Conservation (phyloP, 2,329 filamentous ascomycete genomes). For the Botrytis sinoallii region DNA sequence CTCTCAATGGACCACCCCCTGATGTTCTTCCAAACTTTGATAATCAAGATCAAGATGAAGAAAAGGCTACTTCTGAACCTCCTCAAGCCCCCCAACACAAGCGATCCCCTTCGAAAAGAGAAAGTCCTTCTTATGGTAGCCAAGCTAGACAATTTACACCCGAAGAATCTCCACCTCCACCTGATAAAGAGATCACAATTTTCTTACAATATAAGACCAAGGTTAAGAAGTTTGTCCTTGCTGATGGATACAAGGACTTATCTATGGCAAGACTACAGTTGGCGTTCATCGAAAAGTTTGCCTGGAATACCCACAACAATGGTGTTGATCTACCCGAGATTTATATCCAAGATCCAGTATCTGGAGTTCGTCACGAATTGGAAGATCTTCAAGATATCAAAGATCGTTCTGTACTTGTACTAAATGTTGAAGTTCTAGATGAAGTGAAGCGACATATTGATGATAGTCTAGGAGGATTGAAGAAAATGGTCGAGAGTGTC, state of each 20-base stretch:
- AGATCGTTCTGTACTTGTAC: conserved; percentile 88
- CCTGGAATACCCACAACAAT: conserved; percentile 96
- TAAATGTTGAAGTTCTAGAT: conserved; percentile 90
- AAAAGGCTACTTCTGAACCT: conserved; percentile 16
- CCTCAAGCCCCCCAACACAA: conserved; percentile 26
- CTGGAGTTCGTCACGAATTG: conserved; percentile 92
- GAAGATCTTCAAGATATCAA: conserved; percentile 93
- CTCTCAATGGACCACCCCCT: conserved; percentile 55
- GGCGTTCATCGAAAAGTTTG: conserved; percentile 98
- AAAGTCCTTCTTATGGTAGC: conserved; percentile 7
- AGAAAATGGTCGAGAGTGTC: conserved; percentile 79
- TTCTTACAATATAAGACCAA: conserved; percentile 97
- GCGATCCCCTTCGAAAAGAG: conserved; percentile 17
- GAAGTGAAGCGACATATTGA: conserved; percentile 97
- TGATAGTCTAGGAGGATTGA: conserved; percentile 78
- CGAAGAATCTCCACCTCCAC: conserved; percentile 62
- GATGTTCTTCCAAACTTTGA: conserved; percentile 45
- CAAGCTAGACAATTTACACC: conserved; percentile 54
- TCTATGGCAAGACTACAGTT: conserved; percentile 86
- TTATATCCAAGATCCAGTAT: conserved; percentile 94
- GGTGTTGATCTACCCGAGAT: conserved; percentile 92
- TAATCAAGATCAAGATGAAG: conserved; percentile 19
- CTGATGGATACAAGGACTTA: conserved; percentile 79
- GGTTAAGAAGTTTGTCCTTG: conserved; percentile 90
- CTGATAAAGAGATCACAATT: conserved; percentile 83